Base-by-base conservation (phyloP, 2,329 filamentous ascomycete genomes). In the Ophiobolus disseminans region DNA sequence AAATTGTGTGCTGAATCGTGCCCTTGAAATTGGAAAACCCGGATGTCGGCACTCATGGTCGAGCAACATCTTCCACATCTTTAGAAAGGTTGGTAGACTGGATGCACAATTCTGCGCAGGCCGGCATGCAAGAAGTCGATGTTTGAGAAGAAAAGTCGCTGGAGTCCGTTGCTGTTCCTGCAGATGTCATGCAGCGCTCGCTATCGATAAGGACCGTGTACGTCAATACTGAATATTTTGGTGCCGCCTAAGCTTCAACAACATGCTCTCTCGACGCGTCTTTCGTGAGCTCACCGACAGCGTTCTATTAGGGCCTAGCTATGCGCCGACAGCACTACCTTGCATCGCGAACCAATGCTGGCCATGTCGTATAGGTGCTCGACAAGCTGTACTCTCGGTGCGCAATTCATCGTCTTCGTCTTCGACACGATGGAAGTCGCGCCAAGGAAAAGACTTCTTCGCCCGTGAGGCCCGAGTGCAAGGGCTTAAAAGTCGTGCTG, bases 401-500 rank as follows among this genome's bases (percentile, higher is more conserved):
- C 56, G 64, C 26, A 35, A 55, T 47, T 48, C 66, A 11, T 72
- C 72, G 21, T 74, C 75, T 22, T 70, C 69, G 0, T 91, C 90
- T 2, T 90, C 87, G 1, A 89, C 83, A 40, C 80, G 86, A 73
- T 99, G 94, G 94, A 90, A 91, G 71, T 81, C 82, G 42, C 87
- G 94, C 16, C 92, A 97, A 68, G 78, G 78, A 30, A 81, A 75
- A 31, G 94, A 99, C 75, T 75, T 74, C 14, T 96, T 86, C 69
- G 83, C 88, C 0, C 84, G 83, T 46, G 84, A 89, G 62, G 92
- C 94, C 36, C 88, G 86, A 65, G 85, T 95, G 2, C 82, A 89
- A 58, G 87, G 87, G 0, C 76, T 97, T 48, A 97, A 93, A 74
- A 95, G 91, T 63, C 85, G 94, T 54, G 94, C 94, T 20, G 94